A percentile compares a stretch with the other conserved stretches of the same genome.
Evolutionary conservation across 192 early-diverging fungal species (phyloP).

Genomic region (Dispira simplex): DNA sequence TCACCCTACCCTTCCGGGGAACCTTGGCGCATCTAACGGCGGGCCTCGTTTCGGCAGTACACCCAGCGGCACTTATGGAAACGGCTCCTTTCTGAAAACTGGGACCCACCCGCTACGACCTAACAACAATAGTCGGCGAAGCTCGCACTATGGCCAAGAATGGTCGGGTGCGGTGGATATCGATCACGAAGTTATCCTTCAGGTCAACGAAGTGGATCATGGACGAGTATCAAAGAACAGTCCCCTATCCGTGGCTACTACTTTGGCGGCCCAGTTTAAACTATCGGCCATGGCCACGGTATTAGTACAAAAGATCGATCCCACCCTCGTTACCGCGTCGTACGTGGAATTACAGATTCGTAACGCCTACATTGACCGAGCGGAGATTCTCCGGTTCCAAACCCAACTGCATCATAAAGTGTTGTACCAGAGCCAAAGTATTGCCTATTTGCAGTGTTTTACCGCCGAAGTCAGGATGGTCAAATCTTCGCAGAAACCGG

Average conservation of each 20-base stretch:
- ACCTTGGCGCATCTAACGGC: constrained; percentile 7
- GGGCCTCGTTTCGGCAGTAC: background rate
- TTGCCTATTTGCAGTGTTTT: constrained; percentile 52
- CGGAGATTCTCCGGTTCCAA: constrained; percentile 88
- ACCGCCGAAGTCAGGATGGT: constrained; percentile 67
- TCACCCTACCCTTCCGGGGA: constrained; percentile 7
- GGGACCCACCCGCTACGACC: background rate
- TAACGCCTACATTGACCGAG: constrained; percentile 82
- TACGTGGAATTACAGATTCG: constrained; percentile 76
- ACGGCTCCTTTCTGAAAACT: background rate
- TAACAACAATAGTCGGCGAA: constrained; percentile 3
- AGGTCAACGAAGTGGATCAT: constrained; percentile 23
- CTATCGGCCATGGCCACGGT: constrained; percentile 21
- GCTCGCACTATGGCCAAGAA: constrained; percentile 12
- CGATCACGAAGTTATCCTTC: constrained; percentile 20
- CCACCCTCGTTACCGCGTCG: constrained; percentile 44
- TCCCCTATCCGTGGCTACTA: constrained; percentile 18
- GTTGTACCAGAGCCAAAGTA: constrained; percentile 62
- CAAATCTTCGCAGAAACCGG: constrained; percentile 47
- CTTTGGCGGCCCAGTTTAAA: constrained; percentile 22
- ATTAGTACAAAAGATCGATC: constrained; percentile 43
- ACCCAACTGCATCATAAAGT: constrained; percentile 45
- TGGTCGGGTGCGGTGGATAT: constrained; percentile 14
- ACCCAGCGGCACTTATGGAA: constrained; percentile 8
- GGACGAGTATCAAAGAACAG: constrained; percentile 20